phyloP scores from a whole-genome alignment of 176 grass and related monocot species.

The Juncus inflexus region DNA sequence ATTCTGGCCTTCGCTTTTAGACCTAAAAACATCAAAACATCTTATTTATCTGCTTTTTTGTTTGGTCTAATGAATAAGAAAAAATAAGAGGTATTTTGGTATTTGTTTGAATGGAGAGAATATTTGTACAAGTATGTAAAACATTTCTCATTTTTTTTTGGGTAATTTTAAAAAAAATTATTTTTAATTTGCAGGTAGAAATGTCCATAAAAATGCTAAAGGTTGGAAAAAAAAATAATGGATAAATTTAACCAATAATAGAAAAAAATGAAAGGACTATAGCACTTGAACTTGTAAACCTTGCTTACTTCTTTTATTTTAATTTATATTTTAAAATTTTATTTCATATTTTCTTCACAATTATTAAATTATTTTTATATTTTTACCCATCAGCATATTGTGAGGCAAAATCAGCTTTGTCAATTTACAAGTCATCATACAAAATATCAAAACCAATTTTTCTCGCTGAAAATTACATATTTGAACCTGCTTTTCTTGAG shows the following conservation, averaged over 20 bases:
- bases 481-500: slow-evolving; percentile 98
- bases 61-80: background rate
- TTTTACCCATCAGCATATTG: slow-evolving; percentile 41
- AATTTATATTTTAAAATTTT: background rate
- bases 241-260: background rate
- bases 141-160: too few relatives aligned
- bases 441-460: slow-evolving; percentile 60
- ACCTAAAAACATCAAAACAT: background rate
- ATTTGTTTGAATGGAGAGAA: too few relatives aligned
- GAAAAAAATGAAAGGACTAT: background rate
- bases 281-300: slow-evolving; percentile 17
- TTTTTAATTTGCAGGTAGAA: slow-evolving; percentile 59
- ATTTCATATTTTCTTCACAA: background rate
- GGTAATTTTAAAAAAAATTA: slow-evolving; percentile 7
- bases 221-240: slow-evolving; percentile 59
- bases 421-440: slow-evolving; percentile 59
- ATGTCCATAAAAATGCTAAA: slow-evolving; percentile 78
- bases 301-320: slow-evolving; percentile 10
- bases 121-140: too few relatives aligned
- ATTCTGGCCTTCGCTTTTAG: slow-evolving; percentile 38
- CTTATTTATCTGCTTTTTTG: background rate
- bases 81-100: too few relatives aligned
- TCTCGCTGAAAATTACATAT: slow-evolving; percentile 89
- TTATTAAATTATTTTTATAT: slow-evolving; percentile 1
- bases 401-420: slow-evolving; percentile 69